Conservation (phyloP, 177 flowering plant species). For the Vitis hybrid region DNA sequence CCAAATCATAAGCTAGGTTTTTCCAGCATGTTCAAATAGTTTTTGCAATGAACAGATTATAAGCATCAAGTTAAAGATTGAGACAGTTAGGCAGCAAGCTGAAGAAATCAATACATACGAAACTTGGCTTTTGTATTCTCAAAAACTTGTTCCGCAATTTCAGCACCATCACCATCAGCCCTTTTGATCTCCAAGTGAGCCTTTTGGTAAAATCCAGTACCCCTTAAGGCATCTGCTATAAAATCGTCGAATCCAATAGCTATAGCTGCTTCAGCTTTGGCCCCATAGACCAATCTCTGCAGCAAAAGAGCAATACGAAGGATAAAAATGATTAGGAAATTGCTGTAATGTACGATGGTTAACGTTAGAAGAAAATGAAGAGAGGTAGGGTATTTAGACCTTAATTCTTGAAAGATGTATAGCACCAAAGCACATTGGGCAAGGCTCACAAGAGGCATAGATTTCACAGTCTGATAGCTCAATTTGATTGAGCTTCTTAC, state of each 20-base stretch:
- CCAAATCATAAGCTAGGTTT: too few species aligned
- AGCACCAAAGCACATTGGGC: constrained; percentile 99
- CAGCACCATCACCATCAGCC: constrained; percentile 80
- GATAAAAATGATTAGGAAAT: not conserved
- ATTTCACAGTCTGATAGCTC: constrained; percentile 95
- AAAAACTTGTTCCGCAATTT: constrained; percentile 91
- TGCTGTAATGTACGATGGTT: not conserved
- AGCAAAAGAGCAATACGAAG: not conserved
- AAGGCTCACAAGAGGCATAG: constrained; percentile 96
- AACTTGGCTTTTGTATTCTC: constrained; percentile 91
- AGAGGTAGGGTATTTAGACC: constrained; percentile 33
- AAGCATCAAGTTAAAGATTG: not conserved
- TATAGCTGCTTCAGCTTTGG: constrained; percentile 97
- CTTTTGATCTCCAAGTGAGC: constrained; percentile 82
- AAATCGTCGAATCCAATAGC: constrained; percentile 96
- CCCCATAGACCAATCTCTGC: constrained; percentile 96
- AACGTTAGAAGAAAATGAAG: not conserved
- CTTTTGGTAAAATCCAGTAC: constrained; percentile 83
- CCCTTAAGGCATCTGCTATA: constrained; percentile 96
- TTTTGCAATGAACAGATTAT: too few species aligned
- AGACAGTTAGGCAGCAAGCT: not conserved
- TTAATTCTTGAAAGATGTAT: constrained; percentile 93
- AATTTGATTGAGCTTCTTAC: constrained; percentile 76
- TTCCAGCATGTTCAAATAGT: too few species aligned
- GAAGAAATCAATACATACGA: constrained; percentile 55